These are phyloP conservation scores for Aegilops bicornis DNA, from an alignment of 176 grass and related monocot genomes.

Conservation along the genomic window DNA sequence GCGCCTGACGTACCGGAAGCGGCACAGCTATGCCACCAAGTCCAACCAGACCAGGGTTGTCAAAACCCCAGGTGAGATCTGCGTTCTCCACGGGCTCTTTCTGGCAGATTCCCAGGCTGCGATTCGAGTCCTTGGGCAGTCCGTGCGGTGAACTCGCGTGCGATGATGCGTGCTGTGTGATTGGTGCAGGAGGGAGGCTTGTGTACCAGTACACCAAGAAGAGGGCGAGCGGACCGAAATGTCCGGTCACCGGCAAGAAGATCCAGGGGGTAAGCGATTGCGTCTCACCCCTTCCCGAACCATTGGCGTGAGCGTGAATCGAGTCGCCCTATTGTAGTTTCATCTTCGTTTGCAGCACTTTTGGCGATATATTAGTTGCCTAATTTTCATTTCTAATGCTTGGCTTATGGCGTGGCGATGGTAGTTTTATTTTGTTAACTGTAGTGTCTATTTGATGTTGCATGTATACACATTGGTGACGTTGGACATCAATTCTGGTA, in stretches of 20 bases:
- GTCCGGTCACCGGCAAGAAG: constrained; percentile 85
- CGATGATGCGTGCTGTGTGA: background rate
- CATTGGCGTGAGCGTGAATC: background rate
- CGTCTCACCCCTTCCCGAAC: background rate
- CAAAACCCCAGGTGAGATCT: constrained; percentile 72
- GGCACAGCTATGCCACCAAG: constrained; percentile 91
- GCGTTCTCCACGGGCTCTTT: background rate
- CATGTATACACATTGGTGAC: background rate
- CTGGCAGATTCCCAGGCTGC: background rate
- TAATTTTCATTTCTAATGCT: background rate
- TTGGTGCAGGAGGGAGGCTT: constrained; percentile 63
- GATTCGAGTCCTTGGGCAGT: background rate
- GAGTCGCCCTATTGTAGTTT: background rate
- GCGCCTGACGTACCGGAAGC: constrained; percentile 80
- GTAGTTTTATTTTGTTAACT: background rate
- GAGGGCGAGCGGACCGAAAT: constrained; percentile 87
- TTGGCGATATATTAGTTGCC: background rate
- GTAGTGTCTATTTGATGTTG: background rate
- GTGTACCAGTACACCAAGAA: constrained; percentile 91
- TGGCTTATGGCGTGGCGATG: background rate
- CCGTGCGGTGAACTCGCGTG: background rate
- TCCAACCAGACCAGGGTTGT: constrained; percentile 94
- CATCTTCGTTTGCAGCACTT: background rate
- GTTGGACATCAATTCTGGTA: background rate
- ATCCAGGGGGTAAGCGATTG: constrained; percentile 79